Conservation (phyloP, 2,329 filamentous ascomycete genomes). For the Fusarium clavum region DNA sequence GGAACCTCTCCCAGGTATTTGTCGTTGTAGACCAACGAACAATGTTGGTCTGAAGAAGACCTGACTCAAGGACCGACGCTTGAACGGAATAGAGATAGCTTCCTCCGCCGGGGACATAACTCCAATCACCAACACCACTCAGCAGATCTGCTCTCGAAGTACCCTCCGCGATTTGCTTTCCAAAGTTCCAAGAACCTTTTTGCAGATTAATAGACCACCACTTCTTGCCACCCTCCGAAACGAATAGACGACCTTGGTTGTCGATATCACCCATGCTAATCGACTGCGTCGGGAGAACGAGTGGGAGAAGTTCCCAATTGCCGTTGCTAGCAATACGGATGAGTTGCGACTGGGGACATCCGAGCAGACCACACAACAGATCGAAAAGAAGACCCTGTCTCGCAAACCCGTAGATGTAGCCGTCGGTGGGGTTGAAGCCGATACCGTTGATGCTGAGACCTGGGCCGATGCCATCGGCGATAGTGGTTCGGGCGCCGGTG, state of each 20-base stretch:
- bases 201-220: constrained; percentile 35
- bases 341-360: constrained; percentile 4
- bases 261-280: constrained; percentile 38
- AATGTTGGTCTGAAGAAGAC: constrained; percentile 17
- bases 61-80: neutral
- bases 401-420: constrained; percentile 40
- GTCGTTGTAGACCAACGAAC: constrained; percentile 12
- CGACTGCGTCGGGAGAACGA: neutral
- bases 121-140: constrained; percentile 23
- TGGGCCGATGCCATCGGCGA: constrained; percentile 2
- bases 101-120: constrained; percentile 32
- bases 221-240: constrained; percentile 1
- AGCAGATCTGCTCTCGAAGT: neutral
- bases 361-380: neutral
- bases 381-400: neutral
- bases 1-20: constrained; percentile 2
- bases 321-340: constrained; percentile 36
- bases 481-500: neutral
- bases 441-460: constrained; percentile 28
- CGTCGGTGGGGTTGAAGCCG: constrained; percentile 39
- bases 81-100: constrained; percentile 34
- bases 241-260: constrained; percentile 20
- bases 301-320: neutral
- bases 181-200: neutral
- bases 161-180: neutral